Base-by-base conservation (phyloP, 1,284 basidiomycete species). In the Stereum hirsutum region DNA sequence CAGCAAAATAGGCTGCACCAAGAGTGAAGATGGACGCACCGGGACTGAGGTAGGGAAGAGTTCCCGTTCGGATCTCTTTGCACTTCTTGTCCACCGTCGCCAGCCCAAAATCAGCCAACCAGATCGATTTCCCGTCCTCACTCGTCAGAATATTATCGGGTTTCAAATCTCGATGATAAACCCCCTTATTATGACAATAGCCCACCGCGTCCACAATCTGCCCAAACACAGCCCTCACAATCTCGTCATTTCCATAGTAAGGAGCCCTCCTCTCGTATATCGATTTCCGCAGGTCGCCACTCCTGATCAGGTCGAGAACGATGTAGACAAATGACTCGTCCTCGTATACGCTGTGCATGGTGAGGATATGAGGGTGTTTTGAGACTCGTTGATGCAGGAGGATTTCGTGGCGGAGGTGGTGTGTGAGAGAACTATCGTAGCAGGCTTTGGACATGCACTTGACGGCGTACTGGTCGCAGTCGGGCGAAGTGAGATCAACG, bases 151-250 rank as follows among this genome's bases (percentile, higher is more conserved):
- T 76, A 60, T 88, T 86, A 55, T 85, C 82, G 1, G 83, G 82
- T 58, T 86, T 87, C 44, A 87, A 65, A 54, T 86, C 83, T 25
- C 81, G 77, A 55, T 84, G 81, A 57, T 69, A 81, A 54, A 85
- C 74, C 23, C 76, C 74, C 39, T 69, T 59, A 17, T 57, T 54
- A 57, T 85, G 81, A 55, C 78, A 80, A 49, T 72, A 71, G 25
- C 74, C 65, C 43, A 84, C 69, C 5, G 79, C 75, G 50, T 80
- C 77, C 50, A 84, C 57, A 51, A 85, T 73, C 57, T 80, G 78
- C 21, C 73, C 54, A 58, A 78, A 75, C 36, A 74, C 66, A n/a
- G 52, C 52, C 46, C 66, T 71, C 54, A 77, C 70, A 43, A 74
- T 58, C 23, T 58, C 60, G 53, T 79, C 72, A 52, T 74, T 61